Evolutionary conservation across 371 early-diverging fungal genomes (phyloP).

Genomic region (Syncephalastrum contaminatum): DNA sequence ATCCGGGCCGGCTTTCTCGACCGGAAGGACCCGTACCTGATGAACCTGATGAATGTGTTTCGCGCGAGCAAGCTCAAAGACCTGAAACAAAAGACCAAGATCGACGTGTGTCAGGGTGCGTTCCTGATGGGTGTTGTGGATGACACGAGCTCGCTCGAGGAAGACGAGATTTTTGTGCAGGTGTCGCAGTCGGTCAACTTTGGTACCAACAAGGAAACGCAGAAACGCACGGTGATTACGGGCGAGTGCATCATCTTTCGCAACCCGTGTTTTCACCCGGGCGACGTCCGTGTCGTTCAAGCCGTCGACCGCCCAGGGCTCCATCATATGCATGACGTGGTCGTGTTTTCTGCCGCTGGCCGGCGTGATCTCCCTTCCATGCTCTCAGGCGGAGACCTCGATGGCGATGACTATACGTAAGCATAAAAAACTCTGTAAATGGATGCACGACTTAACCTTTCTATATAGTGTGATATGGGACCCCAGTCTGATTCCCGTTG

Average conservation of each 20-base stretch:
- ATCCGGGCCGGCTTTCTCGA: slow-evolving; percentile 63
- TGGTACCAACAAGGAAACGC: neutral
- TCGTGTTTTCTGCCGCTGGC: slow-evolving; percentile 80
- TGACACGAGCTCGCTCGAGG: slow-evolving; percentile 64
- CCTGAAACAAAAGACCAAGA: slow-evolving; percentile 67
- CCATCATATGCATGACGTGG: slow-evolving; percentile 62
- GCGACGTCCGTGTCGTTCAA: slow-evolving; percentile 72
- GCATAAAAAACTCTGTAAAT: neutral
- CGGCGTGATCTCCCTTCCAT: slow-evolving; percentile 72
- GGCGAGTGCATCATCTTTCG: slow-evolving; percentile 61
- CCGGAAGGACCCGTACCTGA: slow-evolving; percentile 53
- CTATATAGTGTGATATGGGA: slow-evolving; percentile 67
- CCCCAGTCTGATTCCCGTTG: slow-evolving; percentile 52
- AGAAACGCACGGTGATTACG: slow-evolving; percentile 28
- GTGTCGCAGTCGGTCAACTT: slow-evolving; percentile 21
- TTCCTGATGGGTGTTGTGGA: slow-evolving; percentile 80
- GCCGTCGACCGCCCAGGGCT: slow-evolving; percentile 65
- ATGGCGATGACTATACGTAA: slow-evolving; percentile 78
- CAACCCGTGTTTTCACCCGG: slow-evolving; percentile 83
- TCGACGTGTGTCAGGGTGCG: slow-evolving; percentile 67
- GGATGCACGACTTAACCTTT: neutral
- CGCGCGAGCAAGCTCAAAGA: slow-evolving; percentile 58
- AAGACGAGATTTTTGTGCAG: slow-evolving; percentile 71
- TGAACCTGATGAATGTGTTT: slow-evolving; percentile 56
- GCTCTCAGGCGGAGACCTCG: slow-evolving; percentile 85